These are phyloP conservation scores for Botrytis fabae DNA, from an alignment of 2,329 filamentous ascomycete species.

Conservation along the genomic window DNA sequence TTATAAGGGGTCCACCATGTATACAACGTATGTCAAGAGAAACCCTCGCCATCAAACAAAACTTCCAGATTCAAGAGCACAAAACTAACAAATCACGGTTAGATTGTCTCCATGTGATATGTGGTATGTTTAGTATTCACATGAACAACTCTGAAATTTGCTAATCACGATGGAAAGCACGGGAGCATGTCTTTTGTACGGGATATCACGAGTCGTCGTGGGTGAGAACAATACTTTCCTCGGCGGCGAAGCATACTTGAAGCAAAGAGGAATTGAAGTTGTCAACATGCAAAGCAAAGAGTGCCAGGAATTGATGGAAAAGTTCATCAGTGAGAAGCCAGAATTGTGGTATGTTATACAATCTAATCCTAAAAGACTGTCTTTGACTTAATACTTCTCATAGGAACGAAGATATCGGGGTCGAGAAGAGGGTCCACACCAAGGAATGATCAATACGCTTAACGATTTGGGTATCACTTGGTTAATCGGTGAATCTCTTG, in stretches of 20 bases:
- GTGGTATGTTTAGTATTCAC: constrained; percentile 47
- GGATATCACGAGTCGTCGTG: constrained; percentile 71
- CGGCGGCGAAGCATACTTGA: constrained; percentile 67
- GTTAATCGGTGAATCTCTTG: constrained; percentile 80
- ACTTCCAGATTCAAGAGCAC: neutral
- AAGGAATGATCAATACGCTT: constrained; percentile 37
- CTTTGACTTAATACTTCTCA: constrained; percentile 5
- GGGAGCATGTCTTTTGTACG: constrained; percentile 75
- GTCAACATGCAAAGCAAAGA: constrained; percentile 66
- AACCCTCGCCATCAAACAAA: neutral
- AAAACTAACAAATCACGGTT: constrained; percentile 1
- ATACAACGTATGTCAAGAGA: constrained; percentile 56
- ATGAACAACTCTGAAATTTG: neutral
- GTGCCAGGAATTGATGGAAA: constrained; percentile 68
- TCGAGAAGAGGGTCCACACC: constrained; percentile 47
- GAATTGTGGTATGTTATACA: constrained; percentile 60
- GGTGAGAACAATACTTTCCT: constrained; percentile 76
- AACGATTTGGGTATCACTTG: neutral
- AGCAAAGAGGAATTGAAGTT: constrained; percentile 68
- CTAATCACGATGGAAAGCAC: constrained; percentile 46
- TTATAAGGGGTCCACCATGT: constrained; percentile 77
- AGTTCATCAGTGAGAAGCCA: constrained; percentile 71
- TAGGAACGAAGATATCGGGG: constrained; percentile 61
- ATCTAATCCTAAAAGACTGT: neutral
- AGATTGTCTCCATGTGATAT: constrained; percentile 73